Percentiles rank a stretch among this genome's conserved stretches.
Evolutionary conservation across 140 eudicot genomes (phyloP).

Genomic region (Ambrosia hybrid): DNA sequence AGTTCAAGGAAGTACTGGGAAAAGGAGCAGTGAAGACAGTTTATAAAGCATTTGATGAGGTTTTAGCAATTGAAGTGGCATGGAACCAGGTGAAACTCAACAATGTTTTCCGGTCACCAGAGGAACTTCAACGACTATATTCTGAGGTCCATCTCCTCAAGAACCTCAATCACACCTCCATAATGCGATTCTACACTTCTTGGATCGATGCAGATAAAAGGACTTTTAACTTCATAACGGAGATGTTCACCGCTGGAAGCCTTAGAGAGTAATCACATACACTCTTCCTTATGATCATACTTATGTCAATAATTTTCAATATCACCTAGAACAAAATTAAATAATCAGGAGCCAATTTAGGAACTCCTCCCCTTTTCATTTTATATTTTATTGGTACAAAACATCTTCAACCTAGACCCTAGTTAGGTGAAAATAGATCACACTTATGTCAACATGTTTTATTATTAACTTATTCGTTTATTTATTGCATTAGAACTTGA

Average conservation of each 20-base stretch:
- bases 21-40: conserved; percentile 74
- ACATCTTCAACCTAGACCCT: no score
- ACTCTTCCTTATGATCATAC: neutral
- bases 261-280: conserved; percentile 53
- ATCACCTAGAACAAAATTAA: neutral
- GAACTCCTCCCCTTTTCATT: neutral
- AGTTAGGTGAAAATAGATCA: no score
- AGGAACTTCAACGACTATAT: conserved; percentile 55
- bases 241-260: conserved; percentile 70
- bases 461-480: no score
- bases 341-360: neutral
- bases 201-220: conserved; percentile 50
- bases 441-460: no score
- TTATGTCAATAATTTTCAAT: neutral
- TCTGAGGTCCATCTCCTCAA: conserved; percentile 77
- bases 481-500: no score
- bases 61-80: conserved; percentile 66
- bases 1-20: conserved; percentile 59
- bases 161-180: conserved; percentile 50
- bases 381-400: no score
- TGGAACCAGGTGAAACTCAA: conserved; percentile 66
- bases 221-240: conserved; percentile 72
- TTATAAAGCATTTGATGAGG: conserved; percentile 68
- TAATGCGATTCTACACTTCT: conserved; percentile 49
- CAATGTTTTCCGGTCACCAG: conserved; percentile 50